Base-by-base conservation (phyloP, 495 filamentous ascomycete genomes). In the Jackrogersella minutella region DNA sequence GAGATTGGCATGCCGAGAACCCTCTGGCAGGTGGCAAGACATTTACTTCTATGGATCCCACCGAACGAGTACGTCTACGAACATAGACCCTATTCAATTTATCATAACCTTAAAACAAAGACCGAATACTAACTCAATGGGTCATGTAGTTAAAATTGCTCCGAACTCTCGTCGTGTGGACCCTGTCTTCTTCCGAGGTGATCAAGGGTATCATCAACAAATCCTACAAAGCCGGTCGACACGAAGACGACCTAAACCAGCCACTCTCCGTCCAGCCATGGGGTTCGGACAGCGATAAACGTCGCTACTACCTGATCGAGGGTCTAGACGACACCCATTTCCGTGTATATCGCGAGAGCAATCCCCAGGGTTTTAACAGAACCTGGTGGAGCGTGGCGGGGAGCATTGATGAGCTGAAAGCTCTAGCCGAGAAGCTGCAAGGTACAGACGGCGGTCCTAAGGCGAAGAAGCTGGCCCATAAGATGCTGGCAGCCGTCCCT, bases 331-430 rank as follows among this genome's bases (percentile, higher is more conserved):
- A 99, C 75, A 98, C 95, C 5, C 81, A 89, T 51, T 98, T 98
- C 74, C 84, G 95, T 39, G 84, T 99, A n/a, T 99, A 98, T 74
- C 83, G 96, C 36, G 95, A 99, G 77, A 94, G 91, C 76, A 96
- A 95, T 67, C 90, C 93, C 5, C 85, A 86, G 0, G 80, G 89
- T 36, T 88, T 91, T 62, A 85, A 89, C 55, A 85, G 88, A 62
- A 91, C 88, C 16, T 99, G 96, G 96, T 92, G 91, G 86, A 97
- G 87, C 76, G 85, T 97, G 21, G 95, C 96, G 3, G 93, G 95
- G 1, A 89, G 77, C 41, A 96, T 98, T 47, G 92, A 96, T 13
- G 95, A 98, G 71, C 82, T 97, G 46, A 88, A 87, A 66, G 78
- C 71, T 5, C 80, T 98, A 16, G 88, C 88, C 11, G 83, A 90